Conservation (phyloP, 768 basidiomycete species). For the Hericium coralloides region DNA sequence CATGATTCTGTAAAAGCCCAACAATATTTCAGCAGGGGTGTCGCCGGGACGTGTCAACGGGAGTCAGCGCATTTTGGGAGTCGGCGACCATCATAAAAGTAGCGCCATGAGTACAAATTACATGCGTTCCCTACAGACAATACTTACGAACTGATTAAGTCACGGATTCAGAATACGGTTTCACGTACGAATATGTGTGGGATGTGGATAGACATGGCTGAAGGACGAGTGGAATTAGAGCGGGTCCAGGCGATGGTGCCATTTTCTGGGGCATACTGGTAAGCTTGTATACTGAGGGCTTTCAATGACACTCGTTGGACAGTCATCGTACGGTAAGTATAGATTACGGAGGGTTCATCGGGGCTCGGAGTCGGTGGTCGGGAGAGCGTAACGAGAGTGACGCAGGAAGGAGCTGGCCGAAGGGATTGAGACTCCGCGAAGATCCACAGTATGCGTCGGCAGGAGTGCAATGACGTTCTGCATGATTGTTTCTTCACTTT, state of each 20-base stretch:
- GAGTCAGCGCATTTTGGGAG: background rate
- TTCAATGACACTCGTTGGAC: too few species aligned
- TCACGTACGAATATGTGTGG: background rate
- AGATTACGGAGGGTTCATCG: too few species aligned
- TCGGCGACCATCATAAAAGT: background rate
- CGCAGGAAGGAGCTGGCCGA: background rate
- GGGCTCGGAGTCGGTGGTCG: too few species aligned
- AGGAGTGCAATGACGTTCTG: background rate
- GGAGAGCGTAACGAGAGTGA: background rate
- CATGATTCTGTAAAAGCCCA: slow-evolving; percentile 22
- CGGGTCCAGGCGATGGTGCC: too few species aligned
- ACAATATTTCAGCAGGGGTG: background rate
- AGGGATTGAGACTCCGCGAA: background rate
- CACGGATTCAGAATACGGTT: background rate
- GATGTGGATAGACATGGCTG: background rate
- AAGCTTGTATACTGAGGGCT: too few species aligned
- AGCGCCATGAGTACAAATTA: background rate
- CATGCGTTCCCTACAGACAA: background rate
- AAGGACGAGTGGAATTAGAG: background rate
- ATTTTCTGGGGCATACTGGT: too few species aligned
- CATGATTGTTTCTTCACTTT: background rate
- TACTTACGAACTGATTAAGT: background rate
- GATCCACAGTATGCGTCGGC: background rate
- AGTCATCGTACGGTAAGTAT: too few species aligned
- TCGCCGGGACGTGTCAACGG: background rate